Evolutionary conservation across 257 asterid species (phyloP).

Genomic region (Solanum paucissectum): DNA sequence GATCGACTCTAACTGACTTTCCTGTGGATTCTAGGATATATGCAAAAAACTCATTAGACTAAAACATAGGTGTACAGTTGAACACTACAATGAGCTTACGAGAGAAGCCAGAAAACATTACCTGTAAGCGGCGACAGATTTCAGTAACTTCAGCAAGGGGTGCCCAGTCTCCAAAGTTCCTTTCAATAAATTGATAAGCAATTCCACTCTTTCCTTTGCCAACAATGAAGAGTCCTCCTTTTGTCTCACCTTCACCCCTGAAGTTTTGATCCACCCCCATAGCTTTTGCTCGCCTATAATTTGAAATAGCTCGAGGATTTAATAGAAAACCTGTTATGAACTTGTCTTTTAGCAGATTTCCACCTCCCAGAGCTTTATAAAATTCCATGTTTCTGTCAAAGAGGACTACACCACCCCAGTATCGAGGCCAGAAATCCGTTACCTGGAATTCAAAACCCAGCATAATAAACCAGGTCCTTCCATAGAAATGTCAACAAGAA

Average conservation of each 20-base stretch:
- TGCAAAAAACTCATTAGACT: slow-evolving; percentile 2
- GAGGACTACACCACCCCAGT: slow-evolving; percentile 77
- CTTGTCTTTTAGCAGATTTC: slow-evolving; percentile 66
- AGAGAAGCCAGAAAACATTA: slow-evolving; percentile 12
- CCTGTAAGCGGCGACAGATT: slow-evolving; percentile 68
- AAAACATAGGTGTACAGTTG: not conserved
- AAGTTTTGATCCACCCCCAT: slow-evolving; percentile 52
- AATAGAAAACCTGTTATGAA: slow-evolving; percentile 71
- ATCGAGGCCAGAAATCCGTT: slow-evolving; percentile 81
- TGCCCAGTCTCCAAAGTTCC: slow-evolving; percentile 89
- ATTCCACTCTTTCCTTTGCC: slow-evolving; percentile 71
- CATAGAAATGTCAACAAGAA: not conserved
- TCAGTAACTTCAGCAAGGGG: slow-evolving; percentile 66
- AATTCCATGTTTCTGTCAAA: slow-evolving; percentile 50
- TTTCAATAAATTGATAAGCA: slow-evolving; percentile 77
- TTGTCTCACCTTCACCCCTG: slow-evolving; percentile 74
- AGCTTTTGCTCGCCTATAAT: slow-evolving; percentile 67
- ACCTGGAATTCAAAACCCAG: slow-evolving; percentile 27
- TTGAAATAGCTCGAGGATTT: slow-evolving; percentile 74
- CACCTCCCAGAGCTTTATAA: slow-evolving; percentile 84
- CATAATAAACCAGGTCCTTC: not conserved
- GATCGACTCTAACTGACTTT: slow-evolving; percentile 1
- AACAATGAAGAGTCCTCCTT: slow-evolving; percentile 70
- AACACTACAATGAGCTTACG: not conserved
- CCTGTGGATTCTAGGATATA: slow-evolving; percentile 16